Percentiles rank a stretch among this genome's conserved stretches.
These are phyloP conservation scores for Coffea humblotiana DNA, from an alignment of 305 asterid genomes.

Conservation along the genomic window DNA sequence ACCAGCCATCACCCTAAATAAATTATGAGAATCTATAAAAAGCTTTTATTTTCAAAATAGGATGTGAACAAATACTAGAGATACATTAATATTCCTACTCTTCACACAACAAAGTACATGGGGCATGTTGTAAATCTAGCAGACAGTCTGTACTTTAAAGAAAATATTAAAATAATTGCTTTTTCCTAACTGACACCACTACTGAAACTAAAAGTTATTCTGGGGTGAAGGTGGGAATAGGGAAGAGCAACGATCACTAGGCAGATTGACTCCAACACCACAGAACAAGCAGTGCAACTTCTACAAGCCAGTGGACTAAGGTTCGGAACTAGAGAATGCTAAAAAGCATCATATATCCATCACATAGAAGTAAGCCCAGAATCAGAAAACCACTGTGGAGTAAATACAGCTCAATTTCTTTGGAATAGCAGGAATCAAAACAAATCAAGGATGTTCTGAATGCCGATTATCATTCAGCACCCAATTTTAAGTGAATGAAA, in stretches of 20 bases:
- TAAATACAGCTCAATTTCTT: background rate
- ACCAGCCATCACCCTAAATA: constrained; percentile 15
- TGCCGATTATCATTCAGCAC: background rate
- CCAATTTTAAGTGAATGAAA: background rate
- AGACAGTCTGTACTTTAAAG: background rate
- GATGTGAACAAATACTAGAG: background rate
- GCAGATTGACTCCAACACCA: background rate
- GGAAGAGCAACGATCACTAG: background rate
- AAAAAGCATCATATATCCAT: background rate
- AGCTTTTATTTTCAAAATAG: background rate
- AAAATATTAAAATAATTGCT: background rate
- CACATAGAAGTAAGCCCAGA: background rate
- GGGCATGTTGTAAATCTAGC: background rate
- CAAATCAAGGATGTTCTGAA: background rate
- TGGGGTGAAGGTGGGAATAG: background rate
- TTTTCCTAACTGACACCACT: background rate
- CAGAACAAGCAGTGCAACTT: background rate
- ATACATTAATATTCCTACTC: background rate
- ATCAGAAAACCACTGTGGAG: background rate
- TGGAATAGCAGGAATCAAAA: background rate
- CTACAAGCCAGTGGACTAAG: background rate
- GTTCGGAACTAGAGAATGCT: background rate
- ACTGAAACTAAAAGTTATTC: background rate
- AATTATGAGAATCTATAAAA: background rate
- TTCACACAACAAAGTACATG: background rate